Evolutionary conservation across 2,329 filamentous ascomycete genomes (phyloP), one percentile per base, ranked within the genome.

Genomic region (Calonectria hawksworthii): DNA sequence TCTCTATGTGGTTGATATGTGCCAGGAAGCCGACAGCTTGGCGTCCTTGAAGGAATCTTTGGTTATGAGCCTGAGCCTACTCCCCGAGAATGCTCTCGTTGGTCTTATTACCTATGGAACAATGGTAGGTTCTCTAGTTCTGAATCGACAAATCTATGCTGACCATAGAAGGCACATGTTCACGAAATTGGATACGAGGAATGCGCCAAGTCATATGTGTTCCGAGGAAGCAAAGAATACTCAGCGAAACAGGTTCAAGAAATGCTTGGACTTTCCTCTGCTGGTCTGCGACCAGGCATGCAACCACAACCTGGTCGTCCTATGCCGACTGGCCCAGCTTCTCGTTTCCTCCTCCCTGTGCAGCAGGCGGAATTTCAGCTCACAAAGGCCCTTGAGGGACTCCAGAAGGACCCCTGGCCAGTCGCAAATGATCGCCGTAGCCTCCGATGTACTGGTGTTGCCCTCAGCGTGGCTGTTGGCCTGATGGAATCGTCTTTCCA

Each of bases 201-300:
- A 86, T 99, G 97, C 86, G 95, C 97, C 78, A 99, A 99, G 87
- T 98, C 96, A 8, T 99, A 98, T 82, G 97, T 99, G 52, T 99
- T 99, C 90, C 93, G 96, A 72, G 97, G 97, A 50, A 98, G 93
- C 89, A 99, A 99, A 89, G 97, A 99, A 83, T 99, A 99, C 85
- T 91, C 93, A n/a, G 95, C 96, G 69, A 99, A 99, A 88, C 96
- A 99, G 84, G 96, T 99, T n/a, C 96, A 99, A 86, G 97, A 99
- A 83, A 99, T 99, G 97, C 93, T 99, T 66, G 97, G 96, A 34
- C 90, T 98, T 70, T 89, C 93, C 63, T 91, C 94, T 26, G 89
- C 94, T 30, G 92, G 92, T 44, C 85, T 95, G 77, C 93, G 97
- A 78, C 95, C 96, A 30, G 92, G 92, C 70, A 92, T 94, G 86